Evolutionary conservation across 495 filamentous ascomycete species (phyloP), one percentile per base, ranked within the genome.

Genomic region (Podospora australis): DNA sequence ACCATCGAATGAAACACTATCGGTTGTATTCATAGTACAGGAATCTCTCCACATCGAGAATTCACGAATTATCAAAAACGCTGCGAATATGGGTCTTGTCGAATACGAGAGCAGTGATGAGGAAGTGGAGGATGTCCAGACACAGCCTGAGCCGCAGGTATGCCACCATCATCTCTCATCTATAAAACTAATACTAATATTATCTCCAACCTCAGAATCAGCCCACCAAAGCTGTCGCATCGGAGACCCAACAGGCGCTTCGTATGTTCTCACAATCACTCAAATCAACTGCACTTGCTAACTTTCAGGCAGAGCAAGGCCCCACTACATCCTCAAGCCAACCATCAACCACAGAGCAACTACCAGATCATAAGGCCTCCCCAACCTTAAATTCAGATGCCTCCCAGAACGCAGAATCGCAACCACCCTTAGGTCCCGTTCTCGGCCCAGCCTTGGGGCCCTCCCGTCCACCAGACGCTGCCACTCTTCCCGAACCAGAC

Each of bases 21-120:
- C n/a, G n/a, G n/a, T n/a, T n/a, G n/a, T n/a, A n/a, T n/a, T n/a
- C n/a, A n/a, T n/a, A n/a, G n/a, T n/a, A n/a, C n/a, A n/a, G n/a
- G n/a, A n/a, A n/a, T n/a, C n/a, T n/a, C n/a, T n/a, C n/a, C n/a
- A n/a, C n/a, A n/a, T n/a, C 8, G 16, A 13, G 6, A 24, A 1
- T 19, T 36, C 21, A 11, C 16, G 8, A 10, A 36, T 1, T 24
- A 21, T 13, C n/a, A 24, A 43, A 2, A 24, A 20, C 14, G 14
- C 16, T 36, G 29, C 4, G 39, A 49, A 5, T 0, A 90, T 89
- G 86, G 74, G 75, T 11, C 75, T 92, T 2, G 84, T 80, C 8
- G 72, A 67, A 39, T 92, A 92, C 63, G 82, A 78, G 22, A 90
- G 85, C 64, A 90, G 86, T 59, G 86, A 87, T 49, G 87, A 88